A percentile compares a stretch with the other conserved stretches of the same genome.
Conservation (phyloP, 192 early-diverging fungal genomes). For the Umbelopsis sp. region DNA sequence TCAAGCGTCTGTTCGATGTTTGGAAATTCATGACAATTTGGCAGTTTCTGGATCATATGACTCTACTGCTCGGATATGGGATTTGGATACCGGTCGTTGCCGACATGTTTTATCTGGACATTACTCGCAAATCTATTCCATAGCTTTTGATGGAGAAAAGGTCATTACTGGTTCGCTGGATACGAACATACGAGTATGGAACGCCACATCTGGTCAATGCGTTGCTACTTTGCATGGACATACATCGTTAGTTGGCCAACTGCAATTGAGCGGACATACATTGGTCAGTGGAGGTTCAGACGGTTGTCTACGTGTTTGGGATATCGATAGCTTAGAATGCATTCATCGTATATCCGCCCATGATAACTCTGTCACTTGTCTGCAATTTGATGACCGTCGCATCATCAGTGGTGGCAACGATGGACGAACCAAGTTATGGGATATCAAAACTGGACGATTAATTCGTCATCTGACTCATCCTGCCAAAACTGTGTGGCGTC, state of each 20-base stretch:
- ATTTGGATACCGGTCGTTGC: conserved; percentile 72
- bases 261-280: conserved; percentile 49
- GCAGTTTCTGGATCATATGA: conserved; percentile 95
- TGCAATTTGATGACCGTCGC: conserved; percentile 90
- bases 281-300: conserved; percentile 96
- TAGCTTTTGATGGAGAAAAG: conserved; percentile 81
- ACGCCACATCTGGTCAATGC: conserved; percentile 72
- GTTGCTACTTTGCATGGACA: conserved; percentile 90
- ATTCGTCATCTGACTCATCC: conserved; percentile 79
- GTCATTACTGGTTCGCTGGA: conserved; percentile 95
- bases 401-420: conserved; percentile 91
- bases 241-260: conserved; percentile 87
- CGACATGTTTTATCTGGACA: conserved; percentile 82
- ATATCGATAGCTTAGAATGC: conserved; percentile 60
- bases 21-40: conserved; percentile 80
- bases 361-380: conserved; percentile 91
- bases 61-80: conserved; percentile 89
- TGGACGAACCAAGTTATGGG: conserved; percentile 95
- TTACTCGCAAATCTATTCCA: conserved; percentile 90
- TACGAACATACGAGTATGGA: conserved; percentile 91
- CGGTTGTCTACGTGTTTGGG: conserved; percentile 92
- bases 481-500: conserved; percentile 86
- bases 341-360: conserved; percentile 67
- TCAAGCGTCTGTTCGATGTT: conserved; percentile 85
- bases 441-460: conserved; percentile 81